Conservation (phyloP, 352 stramenopile genomes). For the Elongisporangium senticosum region DNA sequence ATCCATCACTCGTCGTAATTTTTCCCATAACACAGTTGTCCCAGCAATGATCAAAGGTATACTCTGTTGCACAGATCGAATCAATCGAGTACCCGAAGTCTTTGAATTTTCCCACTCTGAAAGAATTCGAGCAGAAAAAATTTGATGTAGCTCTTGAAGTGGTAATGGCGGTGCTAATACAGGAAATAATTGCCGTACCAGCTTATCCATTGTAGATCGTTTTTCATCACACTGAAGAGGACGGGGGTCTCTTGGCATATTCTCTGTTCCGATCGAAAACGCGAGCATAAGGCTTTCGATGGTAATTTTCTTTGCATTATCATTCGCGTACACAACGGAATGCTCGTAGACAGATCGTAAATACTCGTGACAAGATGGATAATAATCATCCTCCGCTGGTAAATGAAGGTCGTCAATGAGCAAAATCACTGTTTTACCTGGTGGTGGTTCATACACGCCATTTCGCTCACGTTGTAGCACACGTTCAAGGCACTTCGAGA, state of each 20-base stretch:
- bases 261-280: conserved; percentile 12
- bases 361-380: conserved; percentile 20
- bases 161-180: conserved; percentile 17
- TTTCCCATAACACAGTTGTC: conserved; percentile 52
- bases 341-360: conserved; percentile 31
- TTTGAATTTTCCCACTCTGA: conserved; percentile 7
- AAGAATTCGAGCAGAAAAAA: conserved; percentile 19
- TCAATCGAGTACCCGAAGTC: conserved; percentile 6
- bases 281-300: conserved; percentile 36
- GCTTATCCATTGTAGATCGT: conserved; percentile 6
- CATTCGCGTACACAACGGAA: conserved; percentile 15
- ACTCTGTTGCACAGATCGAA: conserved; percentile 11
- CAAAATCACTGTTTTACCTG: conserved; percentile 43
- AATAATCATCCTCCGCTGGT: conserved; percentile 1
- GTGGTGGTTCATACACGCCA: conserved; percentile 40
- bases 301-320: conserved; percentile 8
- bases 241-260: neutral
- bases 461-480: conserved; percentile 54
- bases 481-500: conserved; percentile 36
- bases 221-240: conserved; percentile 7
- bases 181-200: conserved; percentile 25
- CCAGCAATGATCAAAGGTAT: conserved; percentile 26
- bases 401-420: conserved; percentile 57
- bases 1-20: conserved; percentile 9
- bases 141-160: conserved; percentile 23